Percentiles rank a stretch among this genome's conserved stretches.
Conservation (phyloP, 495 filamentous ascomycete species). For the Penicillium coffeae region DNA sequence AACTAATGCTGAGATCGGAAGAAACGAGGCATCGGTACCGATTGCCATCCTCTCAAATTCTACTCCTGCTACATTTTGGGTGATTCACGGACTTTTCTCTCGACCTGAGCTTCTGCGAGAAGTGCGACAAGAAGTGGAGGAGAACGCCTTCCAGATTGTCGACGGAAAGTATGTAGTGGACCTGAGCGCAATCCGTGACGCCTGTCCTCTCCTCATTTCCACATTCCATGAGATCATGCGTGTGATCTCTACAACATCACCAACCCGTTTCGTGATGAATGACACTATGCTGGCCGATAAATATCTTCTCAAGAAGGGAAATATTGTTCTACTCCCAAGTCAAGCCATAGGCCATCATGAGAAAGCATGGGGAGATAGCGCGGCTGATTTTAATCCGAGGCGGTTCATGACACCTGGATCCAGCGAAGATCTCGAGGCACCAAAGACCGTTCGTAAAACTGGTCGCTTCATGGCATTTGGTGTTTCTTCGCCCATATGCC, state of each 20-base stretch:
- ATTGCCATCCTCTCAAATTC: conserved; percentile 46
- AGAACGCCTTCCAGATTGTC: conserved; percentile 11
- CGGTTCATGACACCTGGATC: conserved; percentile 24
- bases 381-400: conserved; percentile 23
- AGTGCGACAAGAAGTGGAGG: conserved; percentile 29
- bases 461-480: conserved; percentile 41
- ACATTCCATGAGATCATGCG: conserved; percentile 39
- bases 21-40: conserved; percentile 32
- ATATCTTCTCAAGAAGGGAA: conserved; percentile 27
- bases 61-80: conserved; percentile 44
- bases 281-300: conserved; percentile 29
- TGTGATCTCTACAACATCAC: conserved; percentile 14
- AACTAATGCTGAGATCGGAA: conserved; percentile 37
- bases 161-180: conserved; percentile 25
- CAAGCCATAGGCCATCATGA: conserved; percentile 14
- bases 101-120: conserved; percentile 33
- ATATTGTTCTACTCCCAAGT: conserved; percentile 24
- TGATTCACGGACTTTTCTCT: conserved; percentile 38
- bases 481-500: conserved; percentile 39
- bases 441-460: conserved; percentile 11
- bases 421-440: neutral
- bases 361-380: conserved; percentile 26
- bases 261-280: conserved; percentile 23
- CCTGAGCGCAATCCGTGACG: conserved; percentile 31
- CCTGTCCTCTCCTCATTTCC: conserved; percentile 36